Conservation (phyloP, 1,139 yeast species). For the Arxiozyma slooffiae region DNA sequence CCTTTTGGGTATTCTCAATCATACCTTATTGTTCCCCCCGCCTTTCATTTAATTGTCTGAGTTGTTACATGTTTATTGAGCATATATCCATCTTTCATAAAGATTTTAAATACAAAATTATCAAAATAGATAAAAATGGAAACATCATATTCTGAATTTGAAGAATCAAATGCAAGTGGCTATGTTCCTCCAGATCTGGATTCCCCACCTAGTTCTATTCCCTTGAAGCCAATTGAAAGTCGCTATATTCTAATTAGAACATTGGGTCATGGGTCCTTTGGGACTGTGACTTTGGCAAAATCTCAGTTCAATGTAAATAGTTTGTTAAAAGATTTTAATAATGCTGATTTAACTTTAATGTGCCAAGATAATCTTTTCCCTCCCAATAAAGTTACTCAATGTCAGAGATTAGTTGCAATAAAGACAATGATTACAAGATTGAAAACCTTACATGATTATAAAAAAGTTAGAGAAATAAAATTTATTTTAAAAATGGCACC, state of each 20-base stretch:
- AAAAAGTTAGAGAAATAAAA: conserved; percentile 59
- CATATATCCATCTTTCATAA: too few relatives aligned
- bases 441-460: conserved; percentile 44
- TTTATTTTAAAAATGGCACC: conserved; percentile 64
- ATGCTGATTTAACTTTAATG: conserved; percentile 32
- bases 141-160: background rate
- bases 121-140: background rate
- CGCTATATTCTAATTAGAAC: conserved; percentile 44
- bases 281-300: conserved; percentile 59
- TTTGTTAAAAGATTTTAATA: conserved; percentile 6
- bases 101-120: background rate
- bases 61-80: too few relatives aligned
- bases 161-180: background rate
- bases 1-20: too few relatives aligned
- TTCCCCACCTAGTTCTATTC: conserved; percentile 34
- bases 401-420: conserved; percentile 59
- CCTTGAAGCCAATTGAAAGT: conserved; percentile 36
- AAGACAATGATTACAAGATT: conserved; percentile 62
- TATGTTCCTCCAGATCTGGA: conserved; percentile 31
- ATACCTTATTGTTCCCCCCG: too few relatives aligned
- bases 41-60: too few relatives aligned
- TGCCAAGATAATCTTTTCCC: conserved; percentile 31
- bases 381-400: conserved; percentile 29
- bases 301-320: conserved; percentile 23
- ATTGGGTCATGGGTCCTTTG: conserved; percentile 74